Percentiles rank a stretch among this genome's conserved stretches.
Conservation (phyloP, 805 yeast genomes). For the Schizosaccharomyces lindneri region DNA sequence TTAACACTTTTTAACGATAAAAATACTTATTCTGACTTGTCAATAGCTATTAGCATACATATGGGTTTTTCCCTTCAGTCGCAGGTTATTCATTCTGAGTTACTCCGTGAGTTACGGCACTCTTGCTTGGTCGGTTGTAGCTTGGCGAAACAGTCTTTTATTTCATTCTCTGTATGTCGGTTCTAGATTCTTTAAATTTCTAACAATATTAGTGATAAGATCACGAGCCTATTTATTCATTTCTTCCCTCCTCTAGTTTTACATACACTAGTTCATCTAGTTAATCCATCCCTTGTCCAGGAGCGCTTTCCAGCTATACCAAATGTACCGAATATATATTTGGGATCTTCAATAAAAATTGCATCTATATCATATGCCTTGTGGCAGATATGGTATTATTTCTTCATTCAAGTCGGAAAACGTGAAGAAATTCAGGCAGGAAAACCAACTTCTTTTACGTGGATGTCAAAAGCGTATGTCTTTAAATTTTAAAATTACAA, state of each 20-base stretch:
- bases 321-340: constrained; percentile 42
- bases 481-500: too few relatives aligned
- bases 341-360: constrained; percentile 42
- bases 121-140: constrained; percentile 71
- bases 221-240: constrained; percentile 77
- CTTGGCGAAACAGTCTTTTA: constrained; percentile 87
- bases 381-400: constrained; percentile 82
- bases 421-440: constrained; percentile 69
- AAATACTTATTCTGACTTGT: neutral
- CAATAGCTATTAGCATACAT: constrained; percentile 30
- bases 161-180: constrained; percentile 23
- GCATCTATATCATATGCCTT: constrained; percentile 61
- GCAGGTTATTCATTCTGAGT: constrained; percentile 50
- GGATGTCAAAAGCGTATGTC: constrained; percentile 32
- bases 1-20: too few relatives aligned
- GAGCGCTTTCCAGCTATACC: constrained; percentile 63
- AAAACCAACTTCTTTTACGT: constrained; percentile 65
- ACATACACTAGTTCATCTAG: constrained; percentile 59
- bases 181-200: too few relatives aligned
- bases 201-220: constrained; percentile 45
- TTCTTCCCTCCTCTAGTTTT: constrained; percentile 70
- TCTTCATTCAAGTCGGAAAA: constrained; percentile 62
- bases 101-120: constrained; percentile 79
- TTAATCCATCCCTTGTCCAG: constrained; percentile 18
- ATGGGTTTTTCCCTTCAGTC: constrained; percentile 63